Evolutionary conservation across 352 stramenopile species (phyloP), one percentile per base, ranked within the genome.

Genomic region (Pythium brachiatum): DNA sequence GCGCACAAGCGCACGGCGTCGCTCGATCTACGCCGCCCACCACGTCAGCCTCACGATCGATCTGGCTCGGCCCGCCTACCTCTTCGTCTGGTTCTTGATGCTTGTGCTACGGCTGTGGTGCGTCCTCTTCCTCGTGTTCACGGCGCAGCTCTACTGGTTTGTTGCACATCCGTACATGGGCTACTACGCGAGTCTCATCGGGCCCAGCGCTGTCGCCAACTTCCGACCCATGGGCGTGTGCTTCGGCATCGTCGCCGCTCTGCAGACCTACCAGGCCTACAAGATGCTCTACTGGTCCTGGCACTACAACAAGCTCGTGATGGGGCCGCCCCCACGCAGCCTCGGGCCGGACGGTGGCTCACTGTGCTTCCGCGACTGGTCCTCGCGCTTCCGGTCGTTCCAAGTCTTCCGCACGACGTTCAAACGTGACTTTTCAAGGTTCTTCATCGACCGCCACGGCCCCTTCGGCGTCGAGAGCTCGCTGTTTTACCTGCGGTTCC

Each of bases 401-500:
- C 44, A 23, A 26, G 6, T 20, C 2, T 59, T 52, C 26, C 26
- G 38, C 6, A 20, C 15, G 13, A 26, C 58, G 23, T 32, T 64
- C 1, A 53, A 43, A n/a, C 58, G 48, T 31, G 59, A 66, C 25
- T 48, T 50, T 3, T 32, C 25, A 4, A 36, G 58, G 18, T 15
- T 64, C 1, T 64, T 76, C 7, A 75, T 78, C 18, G 44, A 64
- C 29, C 63, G 67, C 0, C 67, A 64, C 6, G 70, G 67, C 0
- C 41, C 72, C 13, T 76, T 81, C 11, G 72, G 71, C 11, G 60
- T 81, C 21, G 67, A 79, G 18, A 81, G 64, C 63, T 44, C 66
- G 16, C 50, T 68, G 11, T 84, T 74, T 39, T 43, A 68, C 26
- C 16, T 60, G 4, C 47, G 69, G 0, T 80, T 86, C 18, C 54